These are phyloP conservation scores for Chrysopogon serrulatus DNA, from an alignment of 176 grass and related monocot species.

Conservation along the genomic window DNA sequence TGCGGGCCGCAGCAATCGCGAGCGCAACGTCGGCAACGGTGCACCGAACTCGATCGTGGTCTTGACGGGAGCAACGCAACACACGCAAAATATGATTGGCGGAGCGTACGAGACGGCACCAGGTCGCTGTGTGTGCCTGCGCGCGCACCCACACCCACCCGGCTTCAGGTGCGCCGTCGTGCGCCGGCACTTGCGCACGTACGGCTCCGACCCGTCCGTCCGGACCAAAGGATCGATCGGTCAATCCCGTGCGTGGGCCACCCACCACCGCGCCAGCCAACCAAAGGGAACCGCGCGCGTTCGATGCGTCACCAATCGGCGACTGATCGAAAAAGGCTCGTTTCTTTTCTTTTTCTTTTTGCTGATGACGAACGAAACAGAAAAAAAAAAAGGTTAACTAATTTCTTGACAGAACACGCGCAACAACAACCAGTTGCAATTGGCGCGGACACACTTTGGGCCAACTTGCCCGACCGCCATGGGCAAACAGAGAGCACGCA, in stretches of 20 bases:
- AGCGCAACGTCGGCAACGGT: neutral
- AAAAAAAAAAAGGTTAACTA: too few species aligned
- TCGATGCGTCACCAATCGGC: neutral
- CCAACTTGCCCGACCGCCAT: neutral
- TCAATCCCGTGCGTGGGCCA: neutral
- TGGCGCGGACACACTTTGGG: neutral
- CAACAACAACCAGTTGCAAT: neutral
- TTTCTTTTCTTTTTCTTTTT: too few species aligned
- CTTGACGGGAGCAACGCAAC: neutral
- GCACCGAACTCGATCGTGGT: too few species aligned
- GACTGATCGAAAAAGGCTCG: neutral
- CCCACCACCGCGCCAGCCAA: neutral
- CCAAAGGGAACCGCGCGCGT: neutral
- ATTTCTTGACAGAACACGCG: neutral
- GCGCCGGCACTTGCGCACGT: neutral
- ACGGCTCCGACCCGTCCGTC: neutral
- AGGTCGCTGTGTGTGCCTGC: too few species aligned
- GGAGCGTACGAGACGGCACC: neutral
- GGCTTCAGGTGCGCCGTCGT: neutral
- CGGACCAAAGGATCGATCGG: neutral
- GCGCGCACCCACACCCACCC: neutral
- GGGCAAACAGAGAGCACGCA: neutral
- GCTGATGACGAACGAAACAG: too few species aligned
- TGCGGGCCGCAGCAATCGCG: neutral
- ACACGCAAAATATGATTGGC: neutral